These are phyloP conservation scores for Tetraselmis striata DNA, from an alignment of 139 green algal species.

Conservation along the genomic window DNA sequence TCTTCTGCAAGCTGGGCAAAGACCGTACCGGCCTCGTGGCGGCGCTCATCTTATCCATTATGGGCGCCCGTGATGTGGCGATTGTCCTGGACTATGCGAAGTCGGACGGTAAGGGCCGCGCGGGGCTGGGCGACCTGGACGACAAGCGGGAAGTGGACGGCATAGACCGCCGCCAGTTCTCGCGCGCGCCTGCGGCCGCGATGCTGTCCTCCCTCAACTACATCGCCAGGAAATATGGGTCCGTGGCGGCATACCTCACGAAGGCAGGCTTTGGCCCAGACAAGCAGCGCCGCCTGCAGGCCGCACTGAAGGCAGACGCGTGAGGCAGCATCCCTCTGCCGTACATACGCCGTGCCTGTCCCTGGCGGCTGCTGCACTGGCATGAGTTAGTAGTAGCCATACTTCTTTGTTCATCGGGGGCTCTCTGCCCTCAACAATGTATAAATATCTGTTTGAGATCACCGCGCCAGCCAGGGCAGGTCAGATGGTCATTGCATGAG, in stretches of 20 bases:
- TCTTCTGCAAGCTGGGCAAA: constrained; percentile 6
- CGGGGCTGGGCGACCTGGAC: background rate
- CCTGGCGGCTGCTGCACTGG: too few relatives aligned
- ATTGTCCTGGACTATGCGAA: background rate
- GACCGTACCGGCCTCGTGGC: constrained; percentile 1
- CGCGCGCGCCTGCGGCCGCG: too few relatives aligned
- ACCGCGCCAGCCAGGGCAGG: too few relatives aligned
- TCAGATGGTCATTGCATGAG: too few relatives aligned
- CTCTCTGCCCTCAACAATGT: too few relatives aligned
- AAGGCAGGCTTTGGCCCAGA: background rate
- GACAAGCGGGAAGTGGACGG: background rate
- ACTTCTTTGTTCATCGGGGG: too few relatives aligned
- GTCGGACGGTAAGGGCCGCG: background rate
- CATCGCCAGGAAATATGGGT: background rate
- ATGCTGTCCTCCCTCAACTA: background rate
- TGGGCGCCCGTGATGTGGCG: background rate
- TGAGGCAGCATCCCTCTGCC: too few relatives aligned
- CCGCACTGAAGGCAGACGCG: too few relatives aligned
- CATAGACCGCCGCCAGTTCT: background rate
- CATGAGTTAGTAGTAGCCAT: too few relatives aligned
- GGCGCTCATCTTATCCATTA: background rate
- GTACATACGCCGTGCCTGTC: too few relatives aligned
- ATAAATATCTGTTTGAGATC: too few relatives aligned
- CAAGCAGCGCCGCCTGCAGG: too few relatives aligned
- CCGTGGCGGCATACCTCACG: background rate